phyloP scores from a whole-genome alignment of 2,329 filamentous ascomycete species.

The Diatrype stigma region DNA sequence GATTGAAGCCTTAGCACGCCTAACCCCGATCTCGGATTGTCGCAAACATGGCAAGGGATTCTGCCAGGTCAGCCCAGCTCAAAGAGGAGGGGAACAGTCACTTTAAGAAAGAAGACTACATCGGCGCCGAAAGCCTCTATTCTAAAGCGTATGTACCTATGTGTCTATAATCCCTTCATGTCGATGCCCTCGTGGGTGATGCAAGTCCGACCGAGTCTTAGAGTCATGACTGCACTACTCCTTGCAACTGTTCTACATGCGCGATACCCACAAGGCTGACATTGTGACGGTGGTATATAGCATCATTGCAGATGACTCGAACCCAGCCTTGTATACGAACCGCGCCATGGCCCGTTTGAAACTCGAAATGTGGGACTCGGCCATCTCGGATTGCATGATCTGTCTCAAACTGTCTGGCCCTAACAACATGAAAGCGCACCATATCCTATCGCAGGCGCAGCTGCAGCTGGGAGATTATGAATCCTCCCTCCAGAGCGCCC shows the following conservation, averaged over 20 bases:
- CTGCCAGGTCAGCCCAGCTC: constrained; percentile 34
- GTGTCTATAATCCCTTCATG: too few relatives aligned
- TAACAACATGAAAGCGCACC: constrained; percentile 72
- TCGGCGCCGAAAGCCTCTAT: constrained; percentile 64
- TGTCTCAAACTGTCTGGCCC: constrained; percentile 64
- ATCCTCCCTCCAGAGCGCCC: constrained; percentile 66
- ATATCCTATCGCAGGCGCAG: constrained; percentile 79
- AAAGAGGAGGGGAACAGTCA: constrained; percentile 60
- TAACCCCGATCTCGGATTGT: constrained; percentile 15
- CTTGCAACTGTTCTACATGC: too few relatives aligned
- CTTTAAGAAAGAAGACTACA: constrained; percentile 63
- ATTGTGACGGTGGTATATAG: constrained; percentile 34
- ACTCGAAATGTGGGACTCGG: constrained; percentile 67
- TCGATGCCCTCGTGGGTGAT: too few relatives aligned
- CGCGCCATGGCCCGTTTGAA: constrained; percentile 79
- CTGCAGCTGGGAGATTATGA: constrained; percentile 68
- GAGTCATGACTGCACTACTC: too few relatives aligned
- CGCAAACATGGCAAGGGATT: constrained; percentile 16
- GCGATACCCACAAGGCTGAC: neutral
- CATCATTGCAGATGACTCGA: constrained; percentile 72
- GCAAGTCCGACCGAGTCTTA: too few relatives aligned
- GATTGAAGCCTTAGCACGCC: neutral
- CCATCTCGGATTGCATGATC: constrained; percentile 70
- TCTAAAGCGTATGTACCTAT: constrained; percentile 59
- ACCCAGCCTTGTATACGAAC: constrained; percentile 82